A percentile compares a stretch with the other conserved stretches of the same genome.
Conservation (phyloP, 2,329 filamentous ascomycete species). For the Camptophora hylomeconis region DNA sequence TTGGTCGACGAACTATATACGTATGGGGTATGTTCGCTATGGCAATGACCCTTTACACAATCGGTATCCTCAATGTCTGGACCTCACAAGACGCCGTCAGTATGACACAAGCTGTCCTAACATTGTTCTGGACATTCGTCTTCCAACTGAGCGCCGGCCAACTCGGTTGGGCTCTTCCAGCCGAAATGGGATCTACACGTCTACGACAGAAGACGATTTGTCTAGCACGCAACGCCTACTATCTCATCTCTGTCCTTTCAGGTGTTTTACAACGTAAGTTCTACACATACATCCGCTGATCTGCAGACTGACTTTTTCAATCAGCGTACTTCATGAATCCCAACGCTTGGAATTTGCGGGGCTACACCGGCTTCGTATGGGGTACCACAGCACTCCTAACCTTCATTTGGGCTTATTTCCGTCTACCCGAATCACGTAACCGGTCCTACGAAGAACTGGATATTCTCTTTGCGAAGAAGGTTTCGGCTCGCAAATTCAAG, state of each 20-base stretch:
- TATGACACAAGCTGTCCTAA: conserved; percentile 29
- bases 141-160: conserved; percentile 43
- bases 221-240: conserved; percentile 37
- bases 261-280: conserved; percentile 26
- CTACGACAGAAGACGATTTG: conserved; percentile 43
- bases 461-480: conserved; percentile 6
- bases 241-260: conserved; percentile 33
- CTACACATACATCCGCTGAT: too few relatives aligned
- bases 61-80: conserved; percentile 19
- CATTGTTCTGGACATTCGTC: conserved; percentile 39
- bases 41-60: conserved; percentile 18
- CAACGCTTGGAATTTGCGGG: conserved; percentile 24
- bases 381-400: conserved; percentile 18
- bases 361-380: conserved; percentile 31
- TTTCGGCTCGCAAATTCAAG: conserved; percentile 7
- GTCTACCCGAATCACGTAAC: conserved; percentile 12
- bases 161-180: conserved; percentile 38
- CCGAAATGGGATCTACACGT: conserved; percentile 39
- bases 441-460: conserved; percentile 8
- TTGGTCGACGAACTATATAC: conserved; percentile 29
- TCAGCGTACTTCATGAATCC: conserved; percentile 22
- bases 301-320: not conserved
- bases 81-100: conserved; percentile 17
- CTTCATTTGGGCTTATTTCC: conserved; percentile 19
- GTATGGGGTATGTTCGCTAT: conserved; percentile 22